A percentile compares a stretch with the other conserved stretches of the same genome.
Evolutionary conservation across 1,284 basidiomycete species (phyloP).

Genomic region (Tilletia caries): DNA sequence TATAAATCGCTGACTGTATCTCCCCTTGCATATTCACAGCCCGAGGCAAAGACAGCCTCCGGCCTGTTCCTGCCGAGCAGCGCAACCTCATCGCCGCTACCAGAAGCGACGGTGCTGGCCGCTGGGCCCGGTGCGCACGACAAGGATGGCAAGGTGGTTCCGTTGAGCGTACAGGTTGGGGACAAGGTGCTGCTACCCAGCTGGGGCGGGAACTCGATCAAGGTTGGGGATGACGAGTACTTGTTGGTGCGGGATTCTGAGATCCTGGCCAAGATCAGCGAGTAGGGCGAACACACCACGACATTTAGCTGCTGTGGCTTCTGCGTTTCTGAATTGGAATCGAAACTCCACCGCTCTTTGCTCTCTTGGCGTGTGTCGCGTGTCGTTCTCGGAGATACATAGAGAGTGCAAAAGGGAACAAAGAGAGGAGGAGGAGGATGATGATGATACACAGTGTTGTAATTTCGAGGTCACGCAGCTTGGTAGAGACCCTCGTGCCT

Average conservation of each 20-base stretch:
- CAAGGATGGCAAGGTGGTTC: conserved; percentile 76
- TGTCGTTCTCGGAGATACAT: no score
- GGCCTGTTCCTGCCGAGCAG: conserved; percentile 92
- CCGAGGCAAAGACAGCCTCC: conserved; percentile 77
- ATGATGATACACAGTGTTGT: no score
- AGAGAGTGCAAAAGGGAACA: no score
- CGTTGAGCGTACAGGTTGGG: conserved; percentile 76
- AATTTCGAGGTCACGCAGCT: no score
- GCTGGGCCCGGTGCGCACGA: conserved; percentile 86
- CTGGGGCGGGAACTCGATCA: conserved; percentile 93
- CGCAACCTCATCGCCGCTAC: conserved; percentile 75
- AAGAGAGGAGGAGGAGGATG: no score
- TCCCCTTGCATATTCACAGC: conserved; percentile 8
- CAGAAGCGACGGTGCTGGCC: conserved; percentile 93
- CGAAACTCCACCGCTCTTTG: no score
- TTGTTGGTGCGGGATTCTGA: conserved; percentile 91
- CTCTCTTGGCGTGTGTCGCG: no score
- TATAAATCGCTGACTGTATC: neutral
- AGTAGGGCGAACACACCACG: conserved; percentile 65
- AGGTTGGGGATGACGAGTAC: conserved; percentile 98
- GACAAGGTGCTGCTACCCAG: conserved; percentile 90
- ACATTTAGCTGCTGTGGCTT: no score
- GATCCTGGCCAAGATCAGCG: conserved; percentile 93
- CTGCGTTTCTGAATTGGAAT: no score
- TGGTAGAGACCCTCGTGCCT: conserved; percentile 40